Base-by-base conservation (phyloP, 2,329 filamentous ascomycete species). In the Lachnellula arida region DNA sequence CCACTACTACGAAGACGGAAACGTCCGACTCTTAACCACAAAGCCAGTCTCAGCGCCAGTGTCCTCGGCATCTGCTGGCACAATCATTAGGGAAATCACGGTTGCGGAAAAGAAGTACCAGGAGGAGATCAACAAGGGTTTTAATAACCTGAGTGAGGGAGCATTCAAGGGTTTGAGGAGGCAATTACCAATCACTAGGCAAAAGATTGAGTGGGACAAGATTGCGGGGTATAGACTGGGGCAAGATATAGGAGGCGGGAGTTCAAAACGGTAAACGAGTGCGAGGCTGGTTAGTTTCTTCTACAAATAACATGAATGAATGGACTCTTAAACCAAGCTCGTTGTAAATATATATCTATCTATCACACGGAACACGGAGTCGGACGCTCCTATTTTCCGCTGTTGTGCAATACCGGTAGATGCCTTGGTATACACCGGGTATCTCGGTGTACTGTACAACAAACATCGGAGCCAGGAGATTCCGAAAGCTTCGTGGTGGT, bases 151-250 rank as follows among this genome's bases (percentile, higher is more conserved):
- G 70, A 94, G 91, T 68, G 94, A 99, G 76, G 93, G 92, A 9
- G 90, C 91, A 0, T 99, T 99, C 76, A 99, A 97, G 82, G 85
- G 86, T 2, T 75, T 99, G 71, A 84, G 94, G 69, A 84, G 94
- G 74, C 94, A 97, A 75, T 77, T 99, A 71, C 94, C 94, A 0
- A 91, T 99, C 58, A 99, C 94, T 60, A 86, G 94, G 70, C 94
- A 99, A 78, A 97, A 97, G 81, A 93, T 99, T 65, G 94, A 99
- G 75, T 99, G 94, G 94, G 93, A 99, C 74, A 97, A 96, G 79
- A 90, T 99, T 63, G 88, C 90, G 46, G 91, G 91, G 65, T 99
- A 99, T 76, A 81, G 91, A 58, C 78, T 96, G 64, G 88, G 89
- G 25, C 87, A 91, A 73, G 88, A 90, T 69, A 89, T 91, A 72